Conservation (phyloP, 2,329 filamentous ascomycete species). For the Fonsecaea pugnacius region DNA sequence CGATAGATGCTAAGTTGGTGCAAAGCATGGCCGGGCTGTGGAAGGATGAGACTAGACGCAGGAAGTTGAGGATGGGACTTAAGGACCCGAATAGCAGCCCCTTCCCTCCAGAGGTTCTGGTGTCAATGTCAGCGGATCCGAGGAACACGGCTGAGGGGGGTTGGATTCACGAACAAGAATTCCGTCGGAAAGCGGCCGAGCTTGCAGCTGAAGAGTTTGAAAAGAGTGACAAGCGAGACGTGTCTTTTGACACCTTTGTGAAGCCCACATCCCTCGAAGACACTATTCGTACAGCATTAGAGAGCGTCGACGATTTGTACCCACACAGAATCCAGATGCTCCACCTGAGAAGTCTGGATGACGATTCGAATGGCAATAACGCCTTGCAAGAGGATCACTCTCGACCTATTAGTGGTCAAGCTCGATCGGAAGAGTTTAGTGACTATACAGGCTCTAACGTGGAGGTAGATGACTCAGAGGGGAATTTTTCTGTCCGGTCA, state of each 20-base stretch:
- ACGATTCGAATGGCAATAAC: background rate
- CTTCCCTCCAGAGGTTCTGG: slow-evolving; percentile 77
- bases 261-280: slow-evolving; percentile 58
- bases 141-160: slow-evolving; percentile 72
- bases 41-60: slow-evolving; percentile 82
- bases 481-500: background rate
- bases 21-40: slow-evolving; percentile 93
- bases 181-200: slow-evolving; percentile 65
- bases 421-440: slow-evolving; percentile 7
- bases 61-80: slow-evolving; percentile 72
- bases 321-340: slow-evolving; percentile 61
- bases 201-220: slow-evolving; percentile 68
- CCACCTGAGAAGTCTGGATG: background rate
- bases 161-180: slow-evolving; percentile 94
- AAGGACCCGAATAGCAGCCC: slow-evolving; percentile 70
- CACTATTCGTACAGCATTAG: slow-evolving; percentile 72
- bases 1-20: slow-evolving; percentile 77
- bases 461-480: slow-evolving; percentile 7
- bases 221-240: slow-evolving; percentile 49
- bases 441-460: slow-evolving; percentile 1
- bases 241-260: slow-evolving; percentile 70
- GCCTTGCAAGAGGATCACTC: slow-evolving; percentile 11
- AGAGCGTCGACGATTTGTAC: slow-evolving; percentile 87
- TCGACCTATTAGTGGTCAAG: slow-evolving; percentile 27
- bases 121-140: slow-evolving; percentile 85